phyloP scores from a whole-genome alignment of 306 rosid species.

The Cucurbita ficifolia region DNA sequence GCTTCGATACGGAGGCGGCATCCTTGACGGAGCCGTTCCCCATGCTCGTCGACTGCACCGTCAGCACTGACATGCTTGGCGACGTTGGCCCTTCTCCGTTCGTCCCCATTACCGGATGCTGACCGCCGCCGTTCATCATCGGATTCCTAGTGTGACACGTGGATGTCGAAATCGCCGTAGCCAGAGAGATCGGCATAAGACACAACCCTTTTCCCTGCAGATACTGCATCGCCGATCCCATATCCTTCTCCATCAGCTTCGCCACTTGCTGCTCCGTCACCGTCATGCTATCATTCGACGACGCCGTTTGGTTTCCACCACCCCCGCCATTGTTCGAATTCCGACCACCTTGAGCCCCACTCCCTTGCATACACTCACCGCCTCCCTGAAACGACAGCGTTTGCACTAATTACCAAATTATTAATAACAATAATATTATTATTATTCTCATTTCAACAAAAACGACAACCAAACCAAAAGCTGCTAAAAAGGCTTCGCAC shows the following conservation, averaged over 20 bases:
- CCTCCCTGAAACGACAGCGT: constrained; percentile 37
- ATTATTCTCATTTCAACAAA: not conserved
- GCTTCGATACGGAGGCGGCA: constrained; percentile 55
- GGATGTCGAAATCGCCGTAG: constrained; percentile 81
- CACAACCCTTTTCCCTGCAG: constrained; percentile 93
- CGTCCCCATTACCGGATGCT: constrained; percentile 16
- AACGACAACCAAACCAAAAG: constrained; percentile 4
- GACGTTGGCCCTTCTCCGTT: constrained; percentile 73
- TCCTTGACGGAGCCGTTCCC: constrained; percentile 52
- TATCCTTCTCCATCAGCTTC: constrained; percentile 86
- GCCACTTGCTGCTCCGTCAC: constrained; percentile 97
- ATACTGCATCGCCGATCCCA: constrained; percentile 99
- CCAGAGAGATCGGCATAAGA: constrained; percentile 94
- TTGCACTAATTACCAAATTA: not conserved
- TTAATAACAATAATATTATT: not conserved
- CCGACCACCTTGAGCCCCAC: constrained; percentile 14
- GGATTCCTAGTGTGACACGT: constrained; percentile 67
- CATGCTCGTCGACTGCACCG: constrained; percentile 51
- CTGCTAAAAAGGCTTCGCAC: constrained; percentile 18
- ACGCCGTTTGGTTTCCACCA: constrained; percentile 26
- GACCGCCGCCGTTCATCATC: constrained; percentile 8
- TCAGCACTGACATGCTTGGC: constrained; percentile 69
- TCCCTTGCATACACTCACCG: constrained; percentile 52
- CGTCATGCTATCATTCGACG: constrained; percentile 48
- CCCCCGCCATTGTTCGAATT: constrained; percentile 10